Evolutionary conservation across 106 monocot species (phyloP).

Genomic region (Dendrobium catenatum): DNA sequence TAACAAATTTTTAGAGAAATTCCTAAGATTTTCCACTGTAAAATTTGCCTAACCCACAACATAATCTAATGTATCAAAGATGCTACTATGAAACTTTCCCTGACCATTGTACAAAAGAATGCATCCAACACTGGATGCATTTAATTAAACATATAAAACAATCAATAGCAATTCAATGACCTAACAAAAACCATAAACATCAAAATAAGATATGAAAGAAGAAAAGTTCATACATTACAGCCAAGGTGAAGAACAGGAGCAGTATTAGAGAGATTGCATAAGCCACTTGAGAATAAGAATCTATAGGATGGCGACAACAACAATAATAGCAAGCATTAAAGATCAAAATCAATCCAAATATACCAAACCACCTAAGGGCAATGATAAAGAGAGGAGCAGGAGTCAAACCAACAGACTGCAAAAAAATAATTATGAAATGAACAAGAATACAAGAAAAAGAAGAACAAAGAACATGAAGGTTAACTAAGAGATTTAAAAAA

Average conservation of each 20-base stretch:
- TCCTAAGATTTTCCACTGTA: too few relatives aligned
- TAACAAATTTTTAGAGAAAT: too few relatives aligned
- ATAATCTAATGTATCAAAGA: too few relatives aligned
- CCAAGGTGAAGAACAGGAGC: conserved; percentile 36
- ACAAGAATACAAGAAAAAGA: not conserved
- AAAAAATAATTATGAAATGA: not conserved
- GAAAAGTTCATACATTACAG: conserved; percentile 30
- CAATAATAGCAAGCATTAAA: conserved; percentile 48
- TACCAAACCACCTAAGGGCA: conserved; percentile 49
- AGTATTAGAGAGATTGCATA: conserved; percentile 38
- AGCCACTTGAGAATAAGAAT: conserved; percentile 38
- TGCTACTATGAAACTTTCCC: too few relatives aligned
- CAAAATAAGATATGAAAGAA: not conserved
- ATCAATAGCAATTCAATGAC: not conserved
- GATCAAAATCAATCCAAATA: conserved; percentile 48
- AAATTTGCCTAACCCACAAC: too few relatives aligned
- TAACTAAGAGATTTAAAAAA: not conserved
- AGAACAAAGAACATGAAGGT: not conserved
- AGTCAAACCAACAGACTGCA: conserved; percentile 67
- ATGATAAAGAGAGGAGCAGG: conserved; percentile 55
- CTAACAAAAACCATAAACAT: not conserved
- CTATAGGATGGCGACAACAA: conserved; percentile 26
- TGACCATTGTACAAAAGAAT: too few relatives aligned
- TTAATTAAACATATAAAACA: too few relatives aligned
- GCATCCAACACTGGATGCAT: too few relatives aligned